Evolutionary conservation across 2,329 filamentous ascomycete genomes (phyloP).

Genomic region (Diplodia seriata): DNA sequence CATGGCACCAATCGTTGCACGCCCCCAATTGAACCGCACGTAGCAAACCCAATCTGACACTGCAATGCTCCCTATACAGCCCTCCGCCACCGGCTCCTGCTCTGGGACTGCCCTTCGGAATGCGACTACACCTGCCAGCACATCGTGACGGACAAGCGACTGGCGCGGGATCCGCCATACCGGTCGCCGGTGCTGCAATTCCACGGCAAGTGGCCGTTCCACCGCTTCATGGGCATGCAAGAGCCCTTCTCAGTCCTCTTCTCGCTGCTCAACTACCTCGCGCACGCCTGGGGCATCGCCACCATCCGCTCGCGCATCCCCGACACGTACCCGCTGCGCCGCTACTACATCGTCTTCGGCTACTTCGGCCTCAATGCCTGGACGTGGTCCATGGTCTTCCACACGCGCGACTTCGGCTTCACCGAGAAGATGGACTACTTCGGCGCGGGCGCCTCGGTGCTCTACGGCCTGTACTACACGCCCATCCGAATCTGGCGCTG

Average conservation of each 20-base stretch:
- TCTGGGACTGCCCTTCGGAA: conserved; percentile 92
- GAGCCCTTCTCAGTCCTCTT: conserved; percentile 94
- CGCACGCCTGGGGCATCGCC: conserved; percentile 78
- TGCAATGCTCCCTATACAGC: conserved; percentile 59
- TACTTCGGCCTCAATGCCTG: conserved; percentile 83
- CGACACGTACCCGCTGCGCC: conserved; percentile 73
- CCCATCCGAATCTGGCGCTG: conserved; percentile 83
- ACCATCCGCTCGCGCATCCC: conserved; percentile 76
- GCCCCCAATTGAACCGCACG: conserved; percentile 26
- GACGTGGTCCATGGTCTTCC: conserved; percentile 90
- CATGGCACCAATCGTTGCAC: conserved; percentile 21
- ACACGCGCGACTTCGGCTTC: conserved; percentile 81
- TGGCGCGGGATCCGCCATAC: conserved; percentile 69
- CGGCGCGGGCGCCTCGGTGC: conserved; percentile 83
- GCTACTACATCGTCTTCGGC: conserved; percentile 81
- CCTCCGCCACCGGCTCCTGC: conserved; percentile 79
- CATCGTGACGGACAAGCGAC: conserved; percentile 77
- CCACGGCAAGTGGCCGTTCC: conserved; percentile 98
- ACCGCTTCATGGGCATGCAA: conserved; percentile 88
- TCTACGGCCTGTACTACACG: conserved; percentile 90
- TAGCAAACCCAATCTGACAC: conserved; percentile 11
- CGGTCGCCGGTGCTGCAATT: conserved; percentile 80
- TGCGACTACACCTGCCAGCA: conserved; percentile 99
- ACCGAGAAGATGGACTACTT: conserved; percentile 98
- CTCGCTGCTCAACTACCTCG: conserved; percentile 87